phyloP scores from a whole-genome alignment of 805 yeast species.

The Lipomyces sp. region DNA sequence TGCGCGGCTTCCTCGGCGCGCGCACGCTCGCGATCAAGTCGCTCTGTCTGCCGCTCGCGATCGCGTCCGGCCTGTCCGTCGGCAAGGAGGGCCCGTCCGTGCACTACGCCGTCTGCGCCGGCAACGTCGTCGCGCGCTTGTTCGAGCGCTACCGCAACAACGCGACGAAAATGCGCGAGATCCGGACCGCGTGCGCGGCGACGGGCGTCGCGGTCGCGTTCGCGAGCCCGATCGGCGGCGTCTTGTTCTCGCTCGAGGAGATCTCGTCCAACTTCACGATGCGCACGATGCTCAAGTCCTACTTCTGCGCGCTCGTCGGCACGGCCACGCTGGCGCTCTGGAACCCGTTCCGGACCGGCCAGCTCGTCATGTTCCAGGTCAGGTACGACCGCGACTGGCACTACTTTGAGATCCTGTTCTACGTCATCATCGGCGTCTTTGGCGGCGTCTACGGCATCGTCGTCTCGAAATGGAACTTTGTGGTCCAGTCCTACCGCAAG shows the following conservation, averaged over 20 bases:
- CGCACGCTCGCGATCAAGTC: slow-evolving; percentile 72
- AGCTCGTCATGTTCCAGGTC: slow-evolving; percentile 90
- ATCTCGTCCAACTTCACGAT: slow-evolving; percentile 71
- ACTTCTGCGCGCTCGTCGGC: slow-evolving; percentile 86
- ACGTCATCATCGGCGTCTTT: slow-evolving; percentile 73
- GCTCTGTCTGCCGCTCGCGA: slow-evolving; percentile 80
- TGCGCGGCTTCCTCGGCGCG: slow-evolving; percentile 71
- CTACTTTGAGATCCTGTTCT: slow-evolving; percentile 77
- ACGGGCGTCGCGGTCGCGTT: slow-evolving; percentile 99
- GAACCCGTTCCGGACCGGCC: slow-evolving; percentile 93
- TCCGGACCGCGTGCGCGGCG: slow-evolving; percentile 85
- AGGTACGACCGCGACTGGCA: slow-evolving; percentile 84
- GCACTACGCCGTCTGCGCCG: slow-evolving; percentile 97
- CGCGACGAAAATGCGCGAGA: slow-evolving; percentile 46
- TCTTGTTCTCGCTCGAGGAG: slow-evolving; percentile 87
- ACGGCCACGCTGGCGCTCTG: slow-evolving; percentile 73
- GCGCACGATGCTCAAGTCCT: slow-evolving; percentile 83
- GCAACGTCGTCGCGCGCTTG: slow-evolving; percentile 64
- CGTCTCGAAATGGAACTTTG: slow-evolving; percentile 41
- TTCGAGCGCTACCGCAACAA: slow-evolving; percentile 42
- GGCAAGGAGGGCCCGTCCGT: slow-evolving; percentile 99
- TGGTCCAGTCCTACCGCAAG: slow-evolving; percentile 38
- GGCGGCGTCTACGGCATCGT: slow-evolving; percentile 80
- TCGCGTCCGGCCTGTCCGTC: slow-evolving; percentile 86
- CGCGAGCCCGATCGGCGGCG: slow-evolving; percentile 97